phyloP scores from a whole-genome alignment of 2,329 filamentous ascomycete species.

The Calonectria fujianensis region DNA sequence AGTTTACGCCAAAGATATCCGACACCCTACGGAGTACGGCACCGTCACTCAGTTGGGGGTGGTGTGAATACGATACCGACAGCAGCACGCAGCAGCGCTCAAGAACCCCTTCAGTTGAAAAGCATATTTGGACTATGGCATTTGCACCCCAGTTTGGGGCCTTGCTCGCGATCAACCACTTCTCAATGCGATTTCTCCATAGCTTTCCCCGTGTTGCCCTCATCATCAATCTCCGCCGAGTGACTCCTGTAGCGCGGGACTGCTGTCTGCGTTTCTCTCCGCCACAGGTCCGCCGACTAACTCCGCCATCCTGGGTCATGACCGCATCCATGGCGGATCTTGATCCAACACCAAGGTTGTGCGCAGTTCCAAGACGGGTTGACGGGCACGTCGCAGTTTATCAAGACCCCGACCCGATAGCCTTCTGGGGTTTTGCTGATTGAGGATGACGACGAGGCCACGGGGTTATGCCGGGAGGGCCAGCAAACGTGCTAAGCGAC shows the following conservation, averaged over 20 bases:
- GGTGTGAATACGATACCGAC: constrained; percentile 7
- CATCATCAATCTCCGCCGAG: background rate
- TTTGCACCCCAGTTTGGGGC: background rate
- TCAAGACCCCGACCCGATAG: constrained; percentile 49
- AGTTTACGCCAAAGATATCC: constrained; percentile 34
- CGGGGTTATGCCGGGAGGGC: constrained; percentile 19
- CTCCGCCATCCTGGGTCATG: background rate
- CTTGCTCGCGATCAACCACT: background rate
- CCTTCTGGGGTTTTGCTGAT: constrained; percentile 29
- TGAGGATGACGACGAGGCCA: constrained; percentile 30
- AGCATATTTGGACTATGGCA: background rate
- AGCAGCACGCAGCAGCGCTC: background rate
- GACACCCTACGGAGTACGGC: constrained; percentile 19
- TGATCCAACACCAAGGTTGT: constrained; percentile 7
- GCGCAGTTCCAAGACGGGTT: constrained; percentile 21
- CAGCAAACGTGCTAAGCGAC: constrained; percentile 28
- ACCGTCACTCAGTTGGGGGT: background rate
- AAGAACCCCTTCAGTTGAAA: background rate
- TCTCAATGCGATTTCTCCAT: background rate
- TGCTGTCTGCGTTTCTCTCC: background rate
- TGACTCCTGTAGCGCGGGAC: background rate
- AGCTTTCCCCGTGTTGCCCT: background rate
- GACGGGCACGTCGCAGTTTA: constrained; percentile 47
- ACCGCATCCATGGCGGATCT: constrained; percentile 14
- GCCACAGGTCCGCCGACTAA: constrained; percentile 23